These are phyloP conservation scores for Penicillium nordicum DNA, from an alignment of 2,329 filamentous ascomycete genomes.

Conservation along the genomic window DNA sequence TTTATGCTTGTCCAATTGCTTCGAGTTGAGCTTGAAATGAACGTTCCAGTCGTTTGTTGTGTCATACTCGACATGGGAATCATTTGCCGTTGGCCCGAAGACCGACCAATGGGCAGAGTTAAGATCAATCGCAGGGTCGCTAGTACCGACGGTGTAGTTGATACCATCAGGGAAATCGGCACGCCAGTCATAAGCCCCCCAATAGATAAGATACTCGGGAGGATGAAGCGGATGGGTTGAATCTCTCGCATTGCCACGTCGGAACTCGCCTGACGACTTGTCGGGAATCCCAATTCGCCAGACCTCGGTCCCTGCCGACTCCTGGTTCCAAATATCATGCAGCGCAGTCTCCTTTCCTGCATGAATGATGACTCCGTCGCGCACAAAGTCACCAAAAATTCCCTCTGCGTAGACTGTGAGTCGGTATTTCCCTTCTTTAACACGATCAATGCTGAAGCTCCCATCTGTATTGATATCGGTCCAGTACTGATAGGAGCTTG, in stretches of 20 bases:
- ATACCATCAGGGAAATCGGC: conserved; percentile 59
- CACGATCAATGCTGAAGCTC: conserved; percentile 50
- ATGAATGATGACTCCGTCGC: conserved; percentile 50
- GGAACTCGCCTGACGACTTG: conserved; percentile 59
- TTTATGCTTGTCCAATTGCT: conserved; percentile 42
- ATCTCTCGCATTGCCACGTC: conserved; percentile 54
- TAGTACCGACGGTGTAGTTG: conserved; percentile 55
- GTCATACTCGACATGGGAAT: conserved; percentile 42
- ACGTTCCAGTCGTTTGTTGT: conserved; percentile 58
- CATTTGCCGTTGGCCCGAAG: conserved; percentile 48
- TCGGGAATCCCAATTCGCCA: conserved; percentile 63
- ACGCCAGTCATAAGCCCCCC: conserved; percentile 58
- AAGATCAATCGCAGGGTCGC: conserved; percentile 49
- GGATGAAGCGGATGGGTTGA: conserved; percentile 50
- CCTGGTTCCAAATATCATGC: conserved; percentile 50
- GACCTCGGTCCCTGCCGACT: conserved; percentile 56
- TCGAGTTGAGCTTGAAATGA: conserved; percentile 48
- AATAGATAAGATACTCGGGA: conserved; percentile 61
- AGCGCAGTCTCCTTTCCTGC: conserved; percentile 41
- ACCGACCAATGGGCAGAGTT: conserved; percentile 67
- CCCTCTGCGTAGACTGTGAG: conserved; percentile 62
- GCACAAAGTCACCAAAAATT: conserved; percentile 58
- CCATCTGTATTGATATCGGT: conserved; percentile 49
- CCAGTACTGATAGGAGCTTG: conserved; percentile 62
- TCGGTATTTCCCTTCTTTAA: conserved; percentile 59